Base-by-base conservation (phyloP, 305 asterid species). In the Solanum hybrid region DNA sequence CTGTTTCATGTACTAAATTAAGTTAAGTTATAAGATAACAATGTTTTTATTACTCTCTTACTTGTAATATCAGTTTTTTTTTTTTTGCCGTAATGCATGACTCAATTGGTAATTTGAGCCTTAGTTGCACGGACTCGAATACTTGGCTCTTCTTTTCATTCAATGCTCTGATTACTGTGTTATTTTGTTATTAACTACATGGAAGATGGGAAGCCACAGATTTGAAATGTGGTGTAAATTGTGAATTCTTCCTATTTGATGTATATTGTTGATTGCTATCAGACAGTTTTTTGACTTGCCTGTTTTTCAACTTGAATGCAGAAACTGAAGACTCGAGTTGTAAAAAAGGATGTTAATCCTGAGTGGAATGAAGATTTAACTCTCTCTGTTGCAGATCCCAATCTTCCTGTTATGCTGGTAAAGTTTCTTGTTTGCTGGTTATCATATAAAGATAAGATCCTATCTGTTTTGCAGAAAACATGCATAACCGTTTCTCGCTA, bases 311-410 rank as follows among this genome's bases (percentile, higher is more conserved):
- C 89, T 12, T 85, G 86, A 35, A 71, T 89, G 93, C 95, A 95
- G 98, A 94, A 87, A 91, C 87, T 95, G 93, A 95, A 94, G 92
- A 95, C 97, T 24, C 95, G 98, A 79, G 94, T 95, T 38, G 88
- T 95, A 10, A 92, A 91, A 88, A 95, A 94, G 92, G 95, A 94
- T 86, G 87, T 93, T 35, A 95, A 95, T 92, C 98, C 98, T 9
- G 96, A 93, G 88, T 95, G 98, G 98, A 93, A 95, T 81, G 98
- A 95, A 93, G 98, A 95, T 91, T 92, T 95, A 90, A 95, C 97
- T 7, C 97, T 95, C 78, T 92, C 98, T 9, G 91, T 95, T 87
- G 89, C 94, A 29, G 95, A 95, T 92, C 93, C 95, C 71, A 82
- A 73, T 14, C 71, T 87, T 27, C 91, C 94, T 6, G 88, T 95